Conservation (phyloP, 2,329 filamentous ascomycete genomes). For the Penicillium sp. region DNA sequence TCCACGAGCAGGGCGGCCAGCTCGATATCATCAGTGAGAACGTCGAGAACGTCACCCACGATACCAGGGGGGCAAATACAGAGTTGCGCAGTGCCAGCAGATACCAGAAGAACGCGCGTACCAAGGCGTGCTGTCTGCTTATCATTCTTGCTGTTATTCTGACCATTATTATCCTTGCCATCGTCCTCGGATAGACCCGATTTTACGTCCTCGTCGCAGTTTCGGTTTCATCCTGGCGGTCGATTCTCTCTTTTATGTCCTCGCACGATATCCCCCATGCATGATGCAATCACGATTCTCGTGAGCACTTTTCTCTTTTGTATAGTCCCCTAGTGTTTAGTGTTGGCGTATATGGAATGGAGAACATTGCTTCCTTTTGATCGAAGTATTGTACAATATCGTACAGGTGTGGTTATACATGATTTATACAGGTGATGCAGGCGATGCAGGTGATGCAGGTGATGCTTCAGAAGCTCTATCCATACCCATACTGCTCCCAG, state of each 20-base stretch:
- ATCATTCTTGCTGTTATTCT: constrained; percentile 84
- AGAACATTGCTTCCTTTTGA: constrained; percentile 22
- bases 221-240: constrained; percentile 9
- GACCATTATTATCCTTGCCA: constrained; percentile 81
- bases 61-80: constrained; percentile 77
- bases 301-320: constrained; percentile 6
- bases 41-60: constrained; percentile 72
- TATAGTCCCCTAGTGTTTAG: constrained; percentile 7
- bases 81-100: constrained; percentile 80
- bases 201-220: constrained; percentile 16
- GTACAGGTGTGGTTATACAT: constrained; percentile 35
- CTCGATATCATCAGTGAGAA: constrained; percentile 84
- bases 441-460: too few relatives aligned
- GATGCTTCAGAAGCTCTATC: too few relatives aligned
- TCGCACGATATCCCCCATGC: constrained; percentile 33
- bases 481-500: constrained; percentile 9
- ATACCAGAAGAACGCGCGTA: constrained; percentile 92
- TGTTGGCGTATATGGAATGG: constrained; percentile 23
- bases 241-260: constrained; percentile 16
- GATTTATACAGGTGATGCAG: constrained; percentile 32
- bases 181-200: constrained; percentile 61
- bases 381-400: constrained; percentile 24
- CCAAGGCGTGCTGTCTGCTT: constrained; percentile 88
- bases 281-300: constrained; percentile 15
- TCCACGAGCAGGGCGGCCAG: constrained; percentile 85